Base-by-base conservation (phyloP, 441 rosid genomes). In the Eruca vesicaria region DNA sequence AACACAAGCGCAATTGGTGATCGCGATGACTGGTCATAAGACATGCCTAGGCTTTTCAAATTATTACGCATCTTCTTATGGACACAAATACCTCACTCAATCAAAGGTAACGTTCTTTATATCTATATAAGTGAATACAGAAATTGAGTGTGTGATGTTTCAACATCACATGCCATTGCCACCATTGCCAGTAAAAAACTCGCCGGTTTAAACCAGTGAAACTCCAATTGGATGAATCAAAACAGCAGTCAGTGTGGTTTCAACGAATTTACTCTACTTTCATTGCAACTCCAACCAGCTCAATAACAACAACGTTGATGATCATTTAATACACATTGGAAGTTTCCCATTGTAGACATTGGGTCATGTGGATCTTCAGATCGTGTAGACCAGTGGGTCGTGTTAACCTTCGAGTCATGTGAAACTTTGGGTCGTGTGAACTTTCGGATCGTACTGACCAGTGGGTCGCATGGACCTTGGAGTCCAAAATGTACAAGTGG, bases 61-160 rank as follows among this genome's bases (percentile, higher is more conserved):
- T n/a, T n/a, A 66, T 56, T 71, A 60, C 68, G 75, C 72, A 61
- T 82, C 78, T 56, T 21, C 70, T 35, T 72, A 64, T 36, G 70
- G 43, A 85, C 86, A 56, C 92, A 90, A 48, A 78, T 89, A n/a
- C n/a, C n/a, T n/a, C n/a, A n/a, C n/a, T n/a, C n/a, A n/a, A n/a
- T n/a, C n/a, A 2, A 89, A 84, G 90, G 98, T 93, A 87, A 50
- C 28, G 2, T 23, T 3, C 36, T 11, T 19, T 63, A 50, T 50
- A 23, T 57, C 18, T 21, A 20, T 73, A 31, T 84, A 94, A 94
- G 89, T 86, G 32, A 89, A 91, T 67, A 78, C 83, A 29, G 92
- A n/a, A 92, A 43, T 85, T 26, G 93, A 88, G 63, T 87, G 90
- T 72, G 94, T 92, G 15, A 90, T 90, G 86, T 64, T 91, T 75